Evolutionary conservation across 2,329 filamentous ascomycete species (phyloP).

Genomic region (Talaromyces sp.): DNA sequence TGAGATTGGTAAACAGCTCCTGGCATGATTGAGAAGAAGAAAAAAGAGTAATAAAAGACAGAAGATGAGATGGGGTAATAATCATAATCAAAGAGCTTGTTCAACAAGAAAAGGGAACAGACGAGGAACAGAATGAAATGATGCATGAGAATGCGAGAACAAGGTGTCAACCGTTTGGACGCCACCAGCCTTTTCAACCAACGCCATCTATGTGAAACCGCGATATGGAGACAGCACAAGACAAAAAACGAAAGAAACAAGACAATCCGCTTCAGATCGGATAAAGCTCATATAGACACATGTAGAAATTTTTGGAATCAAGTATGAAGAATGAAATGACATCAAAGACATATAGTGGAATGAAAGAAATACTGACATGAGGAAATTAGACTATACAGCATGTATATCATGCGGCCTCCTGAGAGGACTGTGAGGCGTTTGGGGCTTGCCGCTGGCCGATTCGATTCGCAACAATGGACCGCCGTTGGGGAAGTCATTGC

Average conservation of each 20-base stretch:
- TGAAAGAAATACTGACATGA: slow-evolving; percentile 28
- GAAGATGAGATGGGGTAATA: slow-evolving; percentile 7
- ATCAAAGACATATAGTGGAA: slow-evolving; percentile 27
- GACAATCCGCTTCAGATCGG: slow-evolving; percentile 6
- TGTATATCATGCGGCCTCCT: slow-evolving; percentile 33
- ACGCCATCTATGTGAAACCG: slow-evolving; percentile 37
- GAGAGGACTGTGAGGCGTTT: slow-evolving; percentile 33
- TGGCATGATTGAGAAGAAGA: not conserved
- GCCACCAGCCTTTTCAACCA: slow-evolving; percentile 32
- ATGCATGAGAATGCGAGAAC: slow-evolving; percentile 12
- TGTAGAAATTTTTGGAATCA: slow-evolving; percentile 17
- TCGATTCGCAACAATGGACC: slow-evolving; percentile 81
- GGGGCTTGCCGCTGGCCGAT: slow-evolving; percentile 48
- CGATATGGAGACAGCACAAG: slow-evolving; percentile 27
- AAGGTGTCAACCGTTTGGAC: slow-evolving; percentile 22
- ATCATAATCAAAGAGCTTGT: not conserved
- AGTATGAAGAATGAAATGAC: slow-evolving; percentile 15
- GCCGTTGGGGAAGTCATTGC: slow-evolving; percentile 86
- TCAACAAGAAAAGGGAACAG: not conserved
- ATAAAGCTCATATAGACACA: slow-evolving; percentile 33
- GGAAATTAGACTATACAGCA: slow-evolving; percentile 27
- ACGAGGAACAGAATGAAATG: slow-evolving; percentile 7
- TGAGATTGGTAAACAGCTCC: slow-evolving; percentile 1
- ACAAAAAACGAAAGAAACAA: slow-evolving; percentile 25
- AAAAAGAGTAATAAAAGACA: not conserved